Evolutionary conservation across 305 asterid genomes (phyloP).

Genomic region (Fraxinus dipetala): DNA sequence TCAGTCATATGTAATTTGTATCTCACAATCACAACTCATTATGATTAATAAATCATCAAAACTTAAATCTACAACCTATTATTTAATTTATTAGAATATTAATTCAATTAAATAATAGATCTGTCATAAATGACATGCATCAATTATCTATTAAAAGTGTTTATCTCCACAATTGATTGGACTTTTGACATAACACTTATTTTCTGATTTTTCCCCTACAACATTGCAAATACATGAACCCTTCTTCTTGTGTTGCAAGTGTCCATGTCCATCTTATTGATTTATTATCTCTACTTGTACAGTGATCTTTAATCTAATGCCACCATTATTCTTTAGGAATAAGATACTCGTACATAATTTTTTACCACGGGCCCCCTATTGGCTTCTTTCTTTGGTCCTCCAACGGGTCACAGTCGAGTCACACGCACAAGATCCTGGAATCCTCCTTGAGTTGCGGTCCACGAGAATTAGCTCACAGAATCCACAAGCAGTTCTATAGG

Average conservation of each 20-base stretch:
- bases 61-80: too few species aligned
- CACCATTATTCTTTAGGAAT: not conserved
- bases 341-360: too few species aligned
- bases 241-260: too few species aligned
- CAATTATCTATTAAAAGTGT: too few species aligned
- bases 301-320: not conserved
- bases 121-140: too few species aligned
- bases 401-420: not conserved
- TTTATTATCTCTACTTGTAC: not conserved
- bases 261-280: not conserved
- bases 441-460: not conserved
- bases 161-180: too few species aligned
- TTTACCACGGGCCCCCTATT: too few species aligned
- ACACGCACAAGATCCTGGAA: not conserved
- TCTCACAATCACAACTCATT: too few species aligned
- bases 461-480: not conserved
- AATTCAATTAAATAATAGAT: too few species aligned
- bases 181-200: not conserved
- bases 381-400: not conserved
- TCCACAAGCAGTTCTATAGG: not conserved
- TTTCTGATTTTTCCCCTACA: conserved; percentile 20
- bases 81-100: too few species aligned
- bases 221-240: not conserved
- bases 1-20: too few species aligned
- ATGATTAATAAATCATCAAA: too few species aligned